Conservation (phyloP, 768 basidiomycete species). For the Hemileccinum rubropunctum region DNA sequence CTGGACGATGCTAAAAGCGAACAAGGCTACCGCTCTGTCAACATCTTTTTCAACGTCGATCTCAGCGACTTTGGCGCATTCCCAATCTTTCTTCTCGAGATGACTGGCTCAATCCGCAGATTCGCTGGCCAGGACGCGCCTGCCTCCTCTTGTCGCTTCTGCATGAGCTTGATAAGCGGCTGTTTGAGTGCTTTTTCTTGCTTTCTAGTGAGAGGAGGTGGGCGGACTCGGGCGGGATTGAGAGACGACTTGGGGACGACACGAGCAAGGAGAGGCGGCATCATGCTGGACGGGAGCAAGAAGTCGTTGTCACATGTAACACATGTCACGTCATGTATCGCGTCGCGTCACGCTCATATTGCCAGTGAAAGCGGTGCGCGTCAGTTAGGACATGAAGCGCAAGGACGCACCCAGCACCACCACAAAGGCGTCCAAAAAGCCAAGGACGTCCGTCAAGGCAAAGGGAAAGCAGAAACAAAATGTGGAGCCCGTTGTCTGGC, state of each 20-base stretch:
- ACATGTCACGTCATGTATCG: constrained; percentile 20
- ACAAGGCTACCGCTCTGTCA: constrained; percentile 30
- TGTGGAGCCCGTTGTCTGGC: constrained; percentile 40
- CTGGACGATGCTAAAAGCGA: background rate
- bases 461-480: constrained; percentile 21
- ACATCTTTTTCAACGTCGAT: constrained; percentile 38
- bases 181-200: constrained; percentile 27
- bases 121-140: constrained; percentile 46
- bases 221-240: constrained; percentile 18
- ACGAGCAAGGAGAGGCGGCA: constrained; percentile 28
- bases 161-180: constrained; percentile 42
- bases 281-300: constrained; percentile 1
- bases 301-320: background rate
- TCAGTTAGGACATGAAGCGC: constrained; percentile 14
- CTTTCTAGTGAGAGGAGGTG: constrained; percentile 33
- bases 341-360: constrained; percentile 18
- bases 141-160: constrained; percentile 36
- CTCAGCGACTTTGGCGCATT: constrained; percentile 38
- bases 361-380: too few species aligned
- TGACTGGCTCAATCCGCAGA: constrained; percentile 47
- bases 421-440: constrained; percentile 13
- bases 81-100: constrained; percentile 38
- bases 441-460: constrained; percentile 5
- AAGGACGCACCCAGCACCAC: background rate
- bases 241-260: constrained; percentile 37